A percentile compares a stretch with the other conserved stretches of the same genome.
Conservation (phyloP, 768 basidiomycete species). For the Termitomyces sp. region DNA sequence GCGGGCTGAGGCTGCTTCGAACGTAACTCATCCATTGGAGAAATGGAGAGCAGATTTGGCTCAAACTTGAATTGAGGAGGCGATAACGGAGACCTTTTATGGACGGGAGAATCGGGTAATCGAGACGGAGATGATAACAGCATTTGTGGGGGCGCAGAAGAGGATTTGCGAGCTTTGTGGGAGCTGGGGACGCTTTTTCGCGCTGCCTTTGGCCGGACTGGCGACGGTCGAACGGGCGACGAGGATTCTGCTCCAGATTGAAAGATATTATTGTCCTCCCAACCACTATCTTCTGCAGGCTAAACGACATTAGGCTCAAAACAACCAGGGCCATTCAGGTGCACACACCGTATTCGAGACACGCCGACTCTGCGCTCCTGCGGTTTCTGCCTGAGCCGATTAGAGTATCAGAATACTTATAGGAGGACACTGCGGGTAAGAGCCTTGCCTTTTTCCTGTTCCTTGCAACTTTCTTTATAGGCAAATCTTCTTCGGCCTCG, state of each 20-base stretch:
- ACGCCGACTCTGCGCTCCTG: conserved; percentile 50
- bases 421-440: not conserved
- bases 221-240: conserved; percentile 67
- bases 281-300: conserved; percentile 67
- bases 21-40: conserved; percentile 24
- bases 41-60: conserved; percentile 41
- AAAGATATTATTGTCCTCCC: conserved; percentile 90
- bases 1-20: conserved; percentile 13
- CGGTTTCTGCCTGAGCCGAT: conserved; percentile 39
- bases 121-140: conserved; percentile 40
- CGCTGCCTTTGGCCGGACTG: conserved; percentile 38
- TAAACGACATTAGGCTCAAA: conserved; percentile 1
- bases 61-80: conserved; percentile 57
- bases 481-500: conserved; percentile 66
- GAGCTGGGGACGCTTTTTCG: conserved; percentile 32
- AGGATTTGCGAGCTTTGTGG: conserved; percentile 63
- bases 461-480: conserved; percentile 55
- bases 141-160: conserved; percentile 65
- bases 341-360: conserved; percentile 42
- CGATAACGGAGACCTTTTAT: conserved; percentile 24
- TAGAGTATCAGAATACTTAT: conserved; percentile 1
- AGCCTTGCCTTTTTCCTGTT: conserved; percentile 54
- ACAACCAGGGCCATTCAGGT: conserved; percentile 5
- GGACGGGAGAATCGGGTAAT: conserved; percentile 18
- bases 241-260: conserved; percentile 90